Base-by-base conservation (phyloP, 345 rosid genomes). In the Salix viminalis region DNA sequence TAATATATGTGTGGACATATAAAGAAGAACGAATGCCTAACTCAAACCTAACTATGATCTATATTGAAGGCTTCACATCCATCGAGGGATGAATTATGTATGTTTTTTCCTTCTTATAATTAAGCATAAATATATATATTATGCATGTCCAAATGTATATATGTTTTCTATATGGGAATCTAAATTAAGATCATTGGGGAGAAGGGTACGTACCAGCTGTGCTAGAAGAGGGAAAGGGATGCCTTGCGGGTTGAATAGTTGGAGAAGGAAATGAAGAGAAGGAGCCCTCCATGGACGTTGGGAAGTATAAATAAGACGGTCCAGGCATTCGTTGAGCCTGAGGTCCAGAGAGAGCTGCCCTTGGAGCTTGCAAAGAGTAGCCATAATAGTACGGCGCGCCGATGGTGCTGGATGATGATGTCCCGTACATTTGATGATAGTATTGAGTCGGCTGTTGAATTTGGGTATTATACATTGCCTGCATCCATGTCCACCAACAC, bases 391-490 rank as follows among this genome's bases (percentile, higher is more conserved):
- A 87, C 5, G 94, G 89, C 70, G 87, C 61, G 54, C 76, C 84
- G 82, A 86, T 79, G 34, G 81, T 48, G 37, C 37, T 36, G 2
- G 85, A 50, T 2, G 89, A 82, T 77, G 90, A 64, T 78, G 88
- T 44, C 60, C 92, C 94, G 70, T 90, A 90, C 76, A 85, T 68
- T 77, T 87, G 98, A 28, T 86, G 91, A 77, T 90, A 90, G 80
- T 85, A 89, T 60, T 88, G 97, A 68, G 87, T 15, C 1, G 52
- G 83, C 61, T 87, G 92, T 81, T 89, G 93, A 65, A 88, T 69
- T 75, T 87, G 96, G 67, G 94, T 82, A 72, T 88, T 91, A 80
- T 92, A 94, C 26, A 89, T 30, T 12, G 86, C 89, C 97, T 89
- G 87, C 85, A 76, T 39, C 32, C 70, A 26, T 69, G 65, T 70